Evolutionary conservation across 345 rosid genomes (phyloP), one percentile per base, ranked within the genome.

Genomic region (Eucalyptus marginata): DNA sequence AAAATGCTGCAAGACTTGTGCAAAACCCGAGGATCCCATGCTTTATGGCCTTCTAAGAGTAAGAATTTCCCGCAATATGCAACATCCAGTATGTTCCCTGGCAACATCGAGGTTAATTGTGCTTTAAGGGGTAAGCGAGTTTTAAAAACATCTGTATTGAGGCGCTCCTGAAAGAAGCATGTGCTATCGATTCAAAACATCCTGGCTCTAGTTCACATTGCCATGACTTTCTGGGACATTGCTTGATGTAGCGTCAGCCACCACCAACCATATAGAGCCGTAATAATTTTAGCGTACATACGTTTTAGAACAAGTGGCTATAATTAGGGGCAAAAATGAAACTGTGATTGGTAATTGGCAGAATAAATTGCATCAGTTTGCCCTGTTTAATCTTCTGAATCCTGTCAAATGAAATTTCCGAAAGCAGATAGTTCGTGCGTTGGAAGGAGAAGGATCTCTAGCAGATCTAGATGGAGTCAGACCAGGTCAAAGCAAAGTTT

Each of bases 361-460:
- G 56, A 51, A 86, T 56, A 49, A 49, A 36, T 22, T 36, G 83
- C 27, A 36, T 76, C 27, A 76, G 83, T 76, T 20, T 76, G 83
- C 27, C 49, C 31, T 20, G 49, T 54, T 71, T 29, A 31, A 68
- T 33, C 36, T 49, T 71, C 76, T 59, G 50, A 87, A 36, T 43
- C 31, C 50, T n/a, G 71, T 54, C 36, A 20, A 64, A n/a, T 62
- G 24, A 36, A 66, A 8, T 31, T 59, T 85, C 29, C 27, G 40
- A 86, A 76, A 85, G 90, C 93, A 96, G 98, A 93, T 95, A 14
- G 93, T 94, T 87, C 96, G 95, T 81, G 93, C 95, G 49, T 89
- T 96, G 49, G 97, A 95, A 91, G 95, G 95, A 87, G 94, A 94
- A 49, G 93, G 91, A 86, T 91, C 98, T 29, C 59, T 94, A 11